These are phyloP conservation scores for Elongisporangium senticosum DNA, from an alignment of 352 stramenopile species.

Conservation along the genomic window DNA sequence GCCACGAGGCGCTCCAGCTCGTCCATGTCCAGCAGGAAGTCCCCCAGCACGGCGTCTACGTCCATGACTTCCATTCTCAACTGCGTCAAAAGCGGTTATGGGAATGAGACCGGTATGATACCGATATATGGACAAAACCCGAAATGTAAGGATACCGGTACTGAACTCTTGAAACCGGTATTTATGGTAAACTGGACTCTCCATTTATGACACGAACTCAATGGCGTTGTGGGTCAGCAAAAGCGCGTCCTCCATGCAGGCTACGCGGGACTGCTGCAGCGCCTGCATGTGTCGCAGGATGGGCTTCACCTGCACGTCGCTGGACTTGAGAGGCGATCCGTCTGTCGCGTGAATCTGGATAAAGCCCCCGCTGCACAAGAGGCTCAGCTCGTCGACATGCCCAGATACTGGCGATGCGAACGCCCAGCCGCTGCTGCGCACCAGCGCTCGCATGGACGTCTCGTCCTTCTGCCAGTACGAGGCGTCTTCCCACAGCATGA, in stretches of 20 bases:
- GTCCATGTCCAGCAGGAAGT: neutral
- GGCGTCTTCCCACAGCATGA: neutral
- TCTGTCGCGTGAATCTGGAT: neutral
- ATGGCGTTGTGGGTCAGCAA: neutral
- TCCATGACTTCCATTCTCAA: neutral
- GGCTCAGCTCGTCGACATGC: neutral
- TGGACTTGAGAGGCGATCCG: neutral
- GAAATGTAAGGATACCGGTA: no score
- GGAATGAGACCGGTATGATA: no score
- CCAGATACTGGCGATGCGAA: neutral
- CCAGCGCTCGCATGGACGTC: neutral
- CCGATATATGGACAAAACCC: no score
- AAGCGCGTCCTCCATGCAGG: neutral
- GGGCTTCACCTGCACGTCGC: neutral
- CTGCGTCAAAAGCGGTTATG: no score
- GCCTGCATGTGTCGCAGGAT: neutral
- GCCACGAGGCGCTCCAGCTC: neutral
- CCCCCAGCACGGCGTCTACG: neutral
- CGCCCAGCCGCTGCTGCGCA: neutral
- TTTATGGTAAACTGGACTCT: neutral
- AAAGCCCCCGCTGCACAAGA: neutral
- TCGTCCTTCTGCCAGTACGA: neutral
- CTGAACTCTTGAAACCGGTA: no score
- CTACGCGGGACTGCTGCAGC: neutral
- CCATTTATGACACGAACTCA: neutral